Percentiles rank a stretch among this genome's conserved stretches.
Conservation (phyloP, 768 basidiomycete genomes). For the Favolaschia claudopus region DNA sequence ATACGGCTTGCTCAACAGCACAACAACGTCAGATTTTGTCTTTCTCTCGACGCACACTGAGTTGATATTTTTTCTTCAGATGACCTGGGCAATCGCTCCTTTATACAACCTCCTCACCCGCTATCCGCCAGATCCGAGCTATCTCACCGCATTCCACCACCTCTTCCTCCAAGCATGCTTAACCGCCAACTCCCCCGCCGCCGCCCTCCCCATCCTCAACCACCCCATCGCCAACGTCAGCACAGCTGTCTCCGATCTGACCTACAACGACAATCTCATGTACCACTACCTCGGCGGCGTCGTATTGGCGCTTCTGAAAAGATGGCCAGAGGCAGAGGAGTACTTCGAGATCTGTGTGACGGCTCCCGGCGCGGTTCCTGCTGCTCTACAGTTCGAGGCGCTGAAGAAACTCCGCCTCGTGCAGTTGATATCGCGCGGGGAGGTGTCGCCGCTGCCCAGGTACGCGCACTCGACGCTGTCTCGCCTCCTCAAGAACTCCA, state of each 20-base stretch:
- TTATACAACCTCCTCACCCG: conserved; percentile 66
- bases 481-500: conserved; percentile 70
- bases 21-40: conserved; percentile 58
- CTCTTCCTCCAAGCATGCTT: conserved; percentile 73
- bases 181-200: conserved; percentile 55
- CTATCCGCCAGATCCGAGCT: conserved; percentile 62
- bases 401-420: conserved; percentile 84
- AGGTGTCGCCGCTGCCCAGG: conserved; percentile 74
- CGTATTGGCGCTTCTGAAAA: conserved; percentile 67
- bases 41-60: neutral
- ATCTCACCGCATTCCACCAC: conserved; percentile 76
- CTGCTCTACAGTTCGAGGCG: conserved; percentile 84
- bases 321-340: conserved; percentile 75
- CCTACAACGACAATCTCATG: conserved; percentile 80
- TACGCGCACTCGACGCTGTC: conserved; percentile 69
- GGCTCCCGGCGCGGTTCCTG: conserved; percentile 62
- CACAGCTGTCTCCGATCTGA: conserved; percentile 64
- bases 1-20: conserved; percentile 52
- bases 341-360: conserved; percentile 83
- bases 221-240: conserved; percentile 75
- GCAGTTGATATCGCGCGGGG: conserved; percentile 80
- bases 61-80: conserved; percentile 31
- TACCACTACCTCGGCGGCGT: conserved; percentile 88
- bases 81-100: conserved; percentile 59
- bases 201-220: conserved; percentile 67